These are phyloP conservation scores for Nakataea oryzae DNA, from an alignment of 2,329 filamentous ascomycete species.

Conservation along the genomic window DNA sequence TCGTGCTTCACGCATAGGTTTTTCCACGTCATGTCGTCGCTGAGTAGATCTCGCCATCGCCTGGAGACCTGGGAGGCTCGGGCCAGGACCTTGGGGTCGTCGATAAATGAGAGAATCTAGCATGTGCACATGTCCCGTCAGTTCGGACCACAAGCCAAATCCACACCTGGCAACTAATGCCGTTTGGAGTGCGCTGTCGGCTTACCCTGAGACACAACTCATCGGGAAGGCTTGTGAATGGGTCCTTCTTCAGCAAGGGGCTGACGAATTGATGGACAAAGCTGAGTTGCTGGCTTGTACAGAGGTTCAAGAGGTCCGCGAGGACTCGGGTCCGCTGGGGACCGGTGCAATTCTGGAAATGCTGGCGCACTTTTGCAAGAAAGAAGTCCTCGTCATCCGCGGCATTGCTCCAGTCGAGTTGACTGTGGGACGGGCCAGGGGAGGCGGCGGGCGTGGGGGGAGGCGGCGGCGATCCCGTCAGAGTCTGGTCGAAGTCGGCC, in stretches of 20 bases:
- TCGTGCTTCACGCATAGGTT: slow-evolving; percentile 93
- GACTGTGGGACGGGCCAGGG: slow-evolving; percentile 49
- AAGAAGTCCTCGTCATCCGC: slow-evolving; percentile 77
- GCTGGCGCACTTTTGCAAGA: slow-evolving; percentile 64
- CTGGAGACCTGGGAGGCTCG: slow-evolving; percentile 93
- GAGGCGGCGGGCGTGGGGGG: slow-evolving; percentile 57
- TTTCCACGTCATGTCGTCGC: slow-evolving; percentile 98
- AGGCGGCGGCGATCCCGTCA: slow-evolving; percentile 51
- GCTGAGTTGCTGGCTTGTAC: slow-evolving; percentile 88
- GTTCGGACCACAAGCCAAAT: neutral
- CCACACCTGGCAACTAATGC: neutral
- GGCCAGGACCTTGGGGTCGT: slow-evolving; percentile 88
- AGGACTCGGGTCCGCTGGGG: slow-evolving; percentile 71
- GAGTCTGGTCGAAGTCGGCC: slow-evolving; percentile 50
- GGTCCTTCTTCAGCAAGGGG: slow-evolving; percentile 89
- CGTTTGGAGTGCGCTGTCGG: neutral
- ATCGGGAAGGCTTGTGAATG: slow-evolving; percentile 83
- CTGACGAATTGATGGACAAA: slow-evolving; percentile 96
- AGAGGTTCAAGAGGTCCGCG: slow-evolving; percentile 83
- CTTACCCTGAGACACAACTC: slow-evolving; percentile 80
- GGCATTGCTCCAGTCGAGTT: slow-evolving; percentile 65
- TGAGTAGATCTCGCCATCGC: slow-evolving; percentile 85
- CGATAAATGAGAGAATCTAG: slow-evolving; percentile 90
- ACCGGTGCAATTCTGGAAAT: slow-evolving; percentile 69
- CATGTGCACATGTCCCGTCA: neutral